Conservation (phyloP, 805 yeast species). For the Blastobotrys americana region DNA sequence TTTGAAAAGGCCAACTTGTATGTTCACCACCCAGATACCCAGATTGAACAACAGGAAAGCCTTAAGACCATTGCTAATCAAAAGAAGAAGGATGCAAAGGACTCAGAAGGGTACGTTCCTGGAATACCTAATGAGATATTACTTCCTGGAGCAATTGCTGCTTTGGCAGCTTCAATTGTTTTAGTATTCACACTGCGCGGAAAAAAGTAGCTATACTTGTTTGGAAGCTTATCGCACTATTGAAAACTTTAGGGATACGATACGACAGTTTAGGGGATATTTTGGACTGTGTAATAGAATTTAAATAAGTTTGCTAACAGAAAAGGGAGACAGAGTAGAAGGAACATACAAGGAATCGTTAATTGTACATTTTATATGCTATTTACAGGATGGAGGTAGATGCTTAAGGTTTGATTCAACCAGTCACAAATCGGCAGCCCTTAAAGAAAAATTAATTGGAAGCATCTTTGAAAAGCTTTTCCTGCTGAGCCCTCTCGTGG, state of each 20-base stretch:
- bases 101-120: conserved; percentile 29
- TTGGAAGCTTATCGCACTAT: neutral
- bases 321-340: too few relatives aligned
- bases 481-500: conserved; percentile 25
- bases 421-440: too few relatives aligned
- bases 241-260: too few relatives aligned
- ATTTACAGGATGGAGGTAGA: neutral
- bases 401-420: too few relatives aligned
- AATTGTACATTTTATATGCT: conserved; percentile 5
- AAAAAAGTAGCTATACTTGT: neutral
- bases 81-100: conserved; percentile 9
- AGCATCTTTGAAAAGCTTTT: conserved; percentile 23
- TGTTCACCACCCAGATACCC: conserved; percentile 59
- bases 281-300: too few relatives aligned
- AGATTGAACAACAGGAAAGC: conserved; percentile 17
- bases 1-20: conserved; percentile 62
- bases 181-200: conserved; percentile 48
- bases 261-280: too few relatives aligned
- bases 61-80: conserved; percentile 6
- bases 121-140: conserved; percentile 56
- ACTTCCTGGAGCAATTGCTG: conserved; percentile 56
- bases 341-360: neutral
- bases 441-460: neutral
- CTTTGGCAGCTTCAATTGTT: conserved; percentile 51
- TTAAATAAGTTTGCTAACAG: too few relatives aligned